Evolutionary conservation across 257 asterid species (phyloP), one percentile per base, ranked within the genome.

Genomic region (Coffea eugenioides): DNA sequence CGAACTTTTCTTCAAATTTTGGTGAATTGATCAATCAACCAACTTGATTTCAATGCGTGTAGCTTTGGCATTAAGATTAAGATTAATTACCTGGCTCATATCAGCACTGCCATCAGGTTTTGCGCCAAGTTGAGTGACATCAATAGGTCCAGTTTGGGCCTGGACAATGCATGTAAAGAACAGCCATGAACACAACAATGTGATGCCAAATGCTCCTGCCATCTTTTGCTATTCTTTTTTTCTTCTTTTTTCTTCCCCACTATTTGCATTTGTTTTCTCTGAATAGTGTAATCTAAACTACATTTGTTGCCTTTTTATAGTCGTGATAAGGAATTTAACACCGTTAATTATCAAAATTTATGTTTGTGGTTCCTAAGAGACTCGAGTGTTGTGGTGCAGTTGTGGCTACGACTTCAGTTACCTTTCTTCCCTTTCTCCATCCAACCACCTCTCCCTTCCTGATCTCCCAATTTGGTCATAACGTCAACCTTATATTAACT

Each of bases 61-160:
- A 68, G 10, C 31, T 34, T 4, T 3, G 9, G 20, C 14, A 56
- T 51, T 15, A 48, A 76, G 25, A 34, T n/a, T 83, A 83, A 39
- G 43, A 39, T 2, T 39, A 39, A 39, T 39, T 39, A 39, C 87
- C 84, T 65, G 52, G 36, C 77, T 73, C 7, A 83, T 80, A 10
- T 83, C 87, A 9, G 80, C 45, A 36, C 31, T 51, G 36, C 73
- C 73, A 66, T n/a, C 74, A 41, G 81, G 20, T 70, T 71, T 71
- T 45, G 84, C 81, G 10, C 81, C 57, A 57, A 20, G 69, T 6
- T 77, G 25, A 31, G 81, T 70, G 23, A 83, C 71, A 21, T 80
- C 82, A 77, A 77, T 36, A 52, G 62, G 6, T 39, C 64, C 57
- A 18, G 52, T 4, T 39, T 34, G 78, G 1, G 62, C 71, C 39